These are phyloP conservation scores for Phytophthora sp. DNA, from an alignment of 352 stramenopile species.

Conservation along the genomic window DNA sequence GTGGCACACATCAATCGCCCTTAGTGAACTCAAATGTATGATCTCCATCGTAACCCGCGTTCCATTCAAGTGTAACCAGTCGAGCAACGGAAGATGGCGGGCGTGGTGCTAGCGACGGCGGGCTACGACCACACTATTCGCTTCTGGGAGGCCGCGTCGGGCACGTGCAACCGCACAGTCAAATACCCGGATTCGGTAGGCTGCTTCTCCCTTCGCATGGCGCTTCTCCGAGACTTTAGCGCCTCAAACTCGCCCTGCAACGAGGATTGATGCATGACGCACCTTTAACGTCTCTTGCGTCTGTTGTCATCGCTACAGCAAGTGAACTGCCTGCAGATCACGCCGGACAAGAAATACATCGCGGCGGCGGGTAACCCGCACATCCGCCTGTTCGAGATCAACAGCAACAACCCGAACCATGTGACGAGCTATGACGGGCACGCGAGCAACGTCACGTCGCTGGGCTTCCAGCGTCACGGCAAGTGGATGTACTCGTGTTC, in stretches of 20 bases:
- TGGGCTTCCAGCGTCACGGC: constrained; percentile 97
- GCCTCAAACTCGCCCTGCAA: not conserved
- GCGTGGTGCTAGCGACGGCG: constrained; percentile 96
- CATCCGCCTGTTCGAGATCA: constrained; percentile 98
- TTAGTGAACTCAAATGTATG: constrained; percentile 12
- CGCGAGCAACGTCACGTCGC: constrained; percentile 95
- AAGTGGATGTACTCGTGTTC: constrained; percentile 98
- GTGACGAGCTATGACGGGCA: constrained; percentile 97
- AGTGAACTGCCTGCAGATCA: constrained; percentile 98
- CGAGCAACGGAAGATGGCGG: constrained; percentile 53
- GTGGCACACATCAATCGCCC: not conserved
- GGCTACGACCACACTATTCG: constrained; percentile 98
- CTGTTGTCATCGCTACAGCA: constrained; percentile 48
- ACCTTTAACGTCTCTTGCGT: not conserved
- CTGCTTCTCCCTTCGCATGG: constrained; percentile 7
- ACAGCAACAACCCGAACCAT: constrained; percentile 95
- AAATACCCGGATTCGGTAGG: constrained; percentile 95
- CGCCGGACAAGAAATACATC: constrained; percentile 97
- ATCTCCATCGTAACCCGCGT: not conserved
- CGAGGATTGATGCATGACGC: constrained; percentile 4
- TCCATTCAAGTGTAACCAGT: constrained; percentile 9
- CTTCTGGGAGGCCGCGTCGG: constrained; percentile 97
- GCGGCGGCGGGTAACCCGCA: constrained; percentile 97
- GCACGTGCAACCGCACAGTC: constrained; percentile 95
- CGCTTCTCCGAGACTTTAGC: not conserved